A percentile compares a stretch with the other conserved stretches of the same genome.
phyloP scores from a whole-genome alignment of 2,329 filamentous ascomycete genomes.

The Pestalotiopsis sp. region DNA sequence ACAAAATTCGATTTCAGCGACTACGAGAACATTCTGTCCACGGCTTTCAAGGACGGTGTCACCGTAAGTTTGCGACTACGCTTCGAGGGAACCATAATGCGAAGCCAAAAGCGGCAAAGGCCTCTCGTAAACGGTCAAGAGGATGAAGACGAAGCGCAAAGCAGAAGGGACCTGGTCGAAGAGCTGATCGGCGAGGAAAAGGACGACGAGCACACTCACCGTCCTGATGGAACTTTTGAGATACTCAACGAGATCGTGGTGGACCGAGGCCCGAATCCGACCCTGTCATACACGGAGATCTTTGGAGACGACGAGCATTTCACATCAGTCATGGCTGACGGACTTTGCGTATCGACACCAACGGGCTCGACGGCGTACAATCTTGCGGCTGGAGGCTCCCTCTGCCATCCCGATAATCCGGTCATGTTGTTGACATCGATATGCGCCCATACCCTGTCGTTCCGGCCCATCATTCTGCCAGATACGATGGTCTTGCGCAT shows the following conservation, averaged over 20 bases:
- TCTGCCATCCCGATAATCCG: slow-evolving; percentile 95
- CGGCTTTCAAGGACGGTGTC: slow-evolving; percentile 79
- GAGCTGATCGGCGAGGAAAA: slow-evolving; percentile 86
- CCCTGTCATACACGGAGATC: slow-evolving; percentile 89
- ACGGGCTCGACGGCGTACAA: slow-evolving; percentile 97
- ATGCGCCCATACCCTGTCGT: slow-evolving; percentile 91
- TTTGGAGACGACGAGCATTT: slow-evolving; percentile 96
- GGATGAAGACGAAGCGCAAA: slow-evolving; percentile 40
- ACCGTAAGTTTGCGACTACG: slow-evolving; percentile 85
- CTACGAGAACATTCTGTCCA: slow-evolving; percentile 69
- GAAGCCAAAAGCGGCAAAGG: slow-evolving; percentile 59
- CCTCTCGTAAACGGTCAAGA: slow-evolving; percentile 22
- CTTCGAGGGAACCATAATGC: slow-evolving; percentile 94
- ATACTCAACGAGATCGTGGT: slow-evolving; percentile 98
- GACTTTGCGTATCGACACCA: slow-evolving; percentile 90
- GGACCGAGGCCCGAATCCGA: slow-evolving; percentile 90
- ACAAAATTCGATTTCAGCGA: slow-evolving; percentile 93
- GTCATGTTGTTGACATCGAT: slow-evolving; percentile 95
- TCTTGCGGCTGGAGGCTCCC: slow-evolving; percentile 88
- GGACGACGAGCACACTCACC: slow-evolving; percentile 83
- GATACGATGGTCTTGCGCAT: slow-evolving; percentile 93
- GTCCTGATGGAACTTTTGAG: slow-evolving; percentile 80
- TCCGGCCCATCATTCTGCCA: slow-evolving; percentile 93
- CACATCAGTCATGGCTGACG: slow-evolving; percentile 90
- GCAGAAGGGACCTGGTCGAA: slow-evolving; percentile 74